Evolutionary conservation across 192 early-diverging fungal genomes (phyloP).

Genomic region (Helicostylum pulchrum): DNA sequence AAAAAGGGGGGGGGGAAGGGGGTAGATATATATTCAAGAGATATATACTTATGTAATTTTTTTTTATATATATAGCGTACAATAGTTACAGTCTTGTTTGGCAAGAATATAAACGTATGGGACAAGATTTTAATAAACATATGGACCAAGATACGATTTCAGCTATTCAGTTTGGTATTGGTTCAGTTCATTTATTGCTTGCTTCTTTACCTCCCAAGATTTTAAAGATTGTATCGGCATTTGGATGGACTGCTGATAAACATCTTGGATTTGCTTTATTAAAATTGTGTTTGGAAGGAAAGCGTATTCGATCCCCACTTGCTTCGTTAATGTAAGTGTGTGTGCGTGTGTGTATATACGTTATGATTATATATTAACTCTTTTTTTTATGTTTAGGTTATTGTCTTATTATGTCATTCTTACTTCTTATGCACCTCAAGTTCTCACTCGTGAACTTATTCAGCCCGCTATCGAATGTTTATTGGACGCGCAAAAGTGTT

Average conservation of each 20-base stretch:
- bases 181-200: conserved; percentile 32
- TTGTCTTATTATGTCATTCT: conserved; percentile 36
- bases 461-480: conserved; percentile 36
- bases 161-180: conserved; percentile 41
- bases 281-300: conserved; percentile 42
- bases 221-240: conserved; percentile 43
- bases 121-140: conserved; percentile 27
- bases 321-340: conserved; percentile 51
- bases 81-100: conserved; percentile 37
- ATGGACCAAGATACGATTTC: conserved; percentile 38
- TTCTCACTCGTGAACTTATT: conserved; percentile 27
- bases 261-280: conserved; percentile 54
- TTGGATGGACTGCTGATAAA: conserved; percentile 54
- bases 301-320: conserved; percentile 48
- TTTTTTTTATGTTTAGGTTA: conserved; percentile 12
- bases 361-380: neutral
- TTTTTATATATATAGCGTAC: conserved; percentile 20
- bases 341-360: neutral
- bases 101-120: conserved; percentile 42
- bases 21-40: neutral
- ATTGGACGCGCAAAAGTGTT: conserved; percentile 34
- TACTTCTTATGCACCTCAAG: conserved; percentile 36
- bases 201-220: conserved; percentile 33
- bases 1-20: too few species aligned
- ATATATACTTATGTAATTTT: neutral